Evolutionary conservation across 441 rosid genomes (phyloP), one percentile per base, ranked within the genome.

Genomic region (Lepidium campestre): DNA sequence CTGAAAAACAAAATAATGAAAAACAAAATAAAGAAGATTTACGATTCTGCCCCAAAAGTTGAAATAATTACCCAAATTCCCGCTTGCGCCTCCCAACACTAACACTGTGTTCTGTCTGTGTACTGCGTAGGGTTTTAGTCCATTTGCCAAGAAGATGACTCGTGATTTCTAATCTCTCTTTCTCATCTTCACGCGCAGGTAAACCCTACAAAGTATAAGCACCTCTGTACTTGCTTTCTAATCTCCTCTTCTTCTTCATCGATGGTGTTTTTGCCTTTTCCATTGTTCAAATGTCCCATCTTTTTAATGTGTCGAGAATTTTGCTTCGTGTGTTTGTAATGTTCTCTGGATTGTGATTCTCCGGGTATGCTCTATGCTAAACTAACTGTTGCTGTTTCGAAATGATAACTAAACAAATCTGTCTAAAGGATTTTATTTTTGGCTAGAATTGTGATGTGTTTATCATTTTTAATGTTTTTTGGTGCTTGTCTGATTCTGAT

Each of bases 21-120:
- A 4, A 3, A 32, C 49, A 7, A 15, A 4, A 1, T 5, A 11
- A 9, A 3, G 0, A 5, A 17, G 14, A 23, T 2, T 41, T 55
- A 50, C 77, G 14, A 39, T 9, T 36, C 10, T 67, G 29, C 63
- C 72, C 72, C 63, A 0, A 10, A 20, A 50, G 62, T 19, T 42
- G 57, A 35, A 59, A 17, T 0, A 27, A 73, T 67, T 73, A 73
- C 64, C 23, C 14, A 66, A 54, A 67, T 42, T 73, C 77, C 73
- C 72, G 72, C 68, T 73, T 60, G 57, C 45, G 58, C 58, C 50
- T 73, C 68, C 72, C 72, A 44, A 53, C 36, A 73, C 65, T 46
- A n/a, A 57, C 18, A n/a, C 25, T 8, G 44, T 47, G 46, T 42
- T 6, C 36, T 39, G 36, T 39, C 12, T 23, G 62, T 53, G 22